phyloP scores from a whole-genome alignment of 2,329 filamentous ascomycete species.

The Aschersonia sp. region DNA sequence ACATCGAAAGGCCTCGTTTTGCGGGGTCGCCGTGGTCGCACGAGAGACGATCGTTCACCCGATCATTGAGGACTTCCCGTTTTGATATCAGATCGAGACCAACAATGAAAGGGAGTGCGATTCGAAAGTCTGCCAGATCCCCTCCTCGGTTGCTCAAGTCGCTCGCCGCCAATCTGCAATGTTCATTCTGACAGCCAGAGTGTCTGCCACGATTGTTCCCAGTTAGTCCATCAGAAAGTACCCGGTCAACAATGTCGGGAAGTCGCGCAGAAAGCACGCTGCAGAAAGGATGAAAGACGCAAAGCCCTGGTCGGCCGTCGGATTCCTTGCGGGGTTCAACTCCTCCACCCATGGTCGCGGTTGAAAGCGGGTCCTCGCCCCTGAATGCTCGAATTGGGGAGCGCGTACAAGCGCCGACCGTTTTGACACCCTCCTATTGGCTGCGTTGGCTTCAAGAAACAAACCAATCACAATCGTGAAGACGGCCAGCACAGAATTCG shows the following conservation, averaged over 20 bases:
- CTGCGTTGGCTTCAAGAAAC: conserved; percentile 2
- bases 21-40: conserved; percentile 8
- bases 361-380: conserved; percentile 12
- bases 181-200: too few species aligned
- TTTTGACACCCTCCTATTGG: conserved; percentile 21
- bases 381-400: conserved; percentile 16
- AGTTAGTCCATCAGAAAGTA: too few species aligned
- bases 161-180: too few species aligned
- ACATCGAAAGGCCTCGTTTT: conserved; percentile 1
- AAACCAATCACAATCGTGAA: not conserved
- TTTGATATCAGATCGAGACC: not conserved
- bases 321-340: not conserved
- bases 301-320: not conserved
- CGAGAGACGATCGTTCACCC: conserved; percentile 5
- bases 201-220: too few species aligned
- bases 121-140: not conserved
- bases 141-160: too few species aligned
- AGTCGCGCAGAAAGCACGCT: not conserved
- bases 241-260: too few species aligned
- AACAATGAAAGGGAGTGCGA: not conserved
- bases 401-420: conserved; percentile 18
- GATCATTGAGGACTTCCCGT: not conserved
- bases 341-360: conserved; percentile 9
- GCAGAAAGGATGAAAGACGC: not conserved
- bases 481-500: conserved; percentile 3